Conservation (phyloP, 305 asterid species). For the Solanum hybrid region DNA sequence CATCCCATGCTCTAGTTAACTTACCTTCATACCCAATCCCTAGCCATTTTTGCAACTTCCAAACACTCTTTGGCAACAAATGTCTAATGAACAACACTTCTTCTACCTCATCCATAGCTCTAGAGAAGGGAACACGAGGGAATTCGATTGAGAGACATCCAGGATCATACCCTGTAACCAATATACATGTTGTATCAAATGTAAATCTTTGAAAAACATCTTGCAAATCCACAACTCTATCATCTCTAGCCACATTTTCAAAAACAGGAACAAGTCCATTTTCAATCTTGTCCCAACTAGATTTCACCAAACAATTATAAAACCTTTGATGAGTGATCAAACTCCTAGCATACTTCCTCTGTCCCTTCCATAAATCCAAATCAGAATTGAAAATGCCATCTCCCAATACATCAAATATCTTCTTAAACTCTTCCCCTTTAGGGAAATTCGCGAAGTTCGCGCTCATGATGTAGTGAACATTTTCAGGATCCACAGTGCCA, state of each 20-base stretch:
- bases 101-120: slow-evolving; percentile 52
- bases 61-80: slow-evolving; percentile 33
- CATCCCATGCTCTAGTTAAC: slow-evolving; percentile 20
- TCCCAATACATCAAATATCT: slow-evolving; percentile 47
- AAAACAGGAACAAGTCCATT: slow-evolving; percentile 41
- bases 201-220: slow-evolving; percentile 53
- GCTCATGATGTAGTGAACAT: slow-evolving; percentile 55
- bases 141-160: slow-evolving; percentile 36
- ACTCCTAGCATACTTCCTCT: slow-evolving; percentile 30
- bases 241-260: slow-evolving; percentile 16
- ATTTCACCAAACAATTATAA: slow-evolving; percentile 20
- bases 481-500: slow-evolving; percentile 37
- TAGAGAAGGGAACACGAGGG: slow-evolving; percentile 40
- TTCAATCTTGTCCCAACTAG: slow-evolving; percentile 28
- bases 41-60: slow-evolving; percentile 42
- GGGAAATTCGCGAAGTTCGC: slow-evolving; percentile 40
- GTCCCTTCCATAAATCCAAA: slow-evolving; percentile 35
- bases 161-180: slow-evolving; percentile 52
- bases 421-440: slow-evolving; percentile 37
- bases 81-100: slow-evolving; percentile 49
- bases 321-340: slow-evolving; percentile 31
- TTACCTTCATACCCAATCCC: slow-evolving; percentile 37
- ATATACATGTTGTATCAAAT: slow-evolving; percentile 42
- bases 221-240: slow-evolving; percentile 32
- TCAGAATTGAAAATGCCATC: slow-evolving; percentile 57